Evolutionary conservation across 192 early-diverging fungal species (phyloP).

Genomic region (Podila epigama): DNA sequence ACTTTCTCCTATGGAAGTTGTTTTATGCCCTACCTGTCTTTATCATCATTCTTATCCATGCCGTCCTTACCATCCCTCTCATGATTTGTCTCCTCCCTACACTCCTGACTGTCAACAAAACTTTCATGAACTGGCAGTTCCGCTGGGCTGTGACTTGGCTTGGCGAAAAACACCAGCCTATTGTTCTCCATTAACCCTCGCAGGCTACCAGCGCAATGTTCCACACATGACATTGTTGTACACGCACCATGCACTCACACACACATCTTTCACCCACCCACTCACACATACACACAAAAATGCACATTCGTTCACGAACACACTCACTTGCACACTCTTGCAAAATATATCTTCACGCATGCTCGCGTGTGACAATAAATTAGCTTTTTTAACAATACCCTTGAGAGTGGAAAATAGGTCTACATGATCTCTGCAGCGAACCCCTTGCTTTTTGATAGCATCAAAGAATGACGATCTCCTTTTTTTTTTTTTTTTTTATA

Average conservation of each 20-base stretch:
- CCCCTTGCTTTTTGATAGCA: too few species aligned
- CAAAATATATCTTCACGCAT: too few species aligned
- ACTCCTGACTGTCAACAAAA: constrained; percentile 13
- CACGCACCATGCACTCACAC: too few species aligned
- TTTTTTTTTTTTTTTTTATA: background rate
- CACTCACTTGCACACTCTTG: too few species aligned
- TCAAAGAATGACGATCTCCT: too few species aligned
- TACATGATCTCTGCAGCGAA: too few species aligned
- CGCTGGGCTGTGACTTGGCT: constrained; percentile 41
- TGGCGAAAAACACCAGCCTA: constrained; percentile 31
- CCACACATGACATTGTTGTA: background rate
- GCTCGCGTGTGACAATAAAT: too few species aligned
- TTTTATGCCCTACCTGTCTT: constrained; percentile 21
- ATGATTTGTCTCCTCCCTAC: constrained; percentile 30
- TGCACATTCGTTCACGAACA: too few species aligned
- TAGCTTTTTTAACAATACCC: too few species aligned
- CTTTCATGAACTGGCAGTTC: constrained; percentile 40
- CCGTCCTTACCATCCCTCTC: constrained; percentile 13
- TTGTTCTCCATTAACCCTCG: constrained; percentile 2
- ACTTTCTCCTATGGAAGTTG: constrained; percentile 45
- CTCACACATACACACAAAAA: too few species aligned
- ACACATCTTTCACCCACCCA: too few species aligned
- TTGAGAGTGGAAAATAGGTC: too few species aligned
- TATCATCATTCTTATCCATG: background rate
- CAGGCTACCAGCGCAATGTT: background rate